Percentiles rank a stretch among this genome's conserved stretches.
phyloP scores from a whole-genome alignment of 768 basidiomycete species.

The Mycena rosella region DNA sequence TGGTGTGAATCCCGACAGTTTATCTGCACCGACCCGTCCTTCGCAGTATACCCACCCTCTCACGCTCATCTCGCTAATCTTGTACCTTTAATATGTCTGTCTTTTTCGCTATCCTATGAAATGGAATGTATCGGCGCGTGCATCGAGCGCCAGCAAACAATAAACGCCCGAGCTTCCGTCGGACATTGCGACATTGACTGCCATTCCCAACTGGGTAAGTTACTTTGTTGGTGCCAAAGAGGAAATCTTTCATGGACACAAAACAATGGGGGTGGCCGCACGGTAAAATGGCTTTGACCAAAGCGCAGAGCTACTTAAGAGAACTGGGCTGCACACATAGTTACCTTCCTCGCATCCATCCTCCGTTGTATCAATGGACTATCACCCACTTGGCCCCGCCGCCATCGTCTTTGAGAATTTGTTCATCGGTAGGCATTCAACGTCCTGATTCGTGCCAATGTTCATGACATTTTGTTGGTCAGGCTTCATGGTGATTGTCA shows the following conservation, averaged over 20 bases:
- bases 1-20: constrained; percentile 38
- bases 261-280: constrained; percentile 1
- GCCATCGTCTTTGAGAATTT: constrained; percentile 6
- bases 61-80: constrained; percentile 35
- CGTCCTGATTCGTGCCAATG: not conserved
- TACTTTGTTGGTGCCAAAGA: not conserved
- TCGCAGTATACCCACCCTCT: constrained; percentile 33
- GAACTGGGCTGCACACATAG: too few relatives aligned
- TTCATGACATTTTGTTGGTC: not conserved
- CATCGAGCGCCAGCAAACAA: constrained; percentile 9
- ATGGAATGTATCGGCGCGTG: constrained; percentile 34
- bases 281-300: not conserved
- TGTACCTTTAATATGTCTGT: constrained; percentile 40
- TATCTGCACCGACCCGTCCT: constrained; percentile 20
- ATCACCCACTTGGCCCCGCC: constrained; percentile 4
- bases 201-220: constrained; percentile 7
- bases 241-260: not conserved
- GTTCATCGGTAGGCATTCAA: not conserved
- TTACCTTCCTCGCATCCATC: too few relatives aligned
- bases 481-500: constrained; percentile 3
- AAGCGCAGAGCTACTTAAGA: constrained; percentile 4
- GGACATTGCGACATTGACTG: not conserved
- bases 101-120: constrained; percentile 34
- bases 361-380: not conserved
- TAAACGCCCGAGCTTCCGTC: not conserved